Conservation (phyloP, 768 basidiomycete genomes). For the Exidia glandulosa region DNA sequence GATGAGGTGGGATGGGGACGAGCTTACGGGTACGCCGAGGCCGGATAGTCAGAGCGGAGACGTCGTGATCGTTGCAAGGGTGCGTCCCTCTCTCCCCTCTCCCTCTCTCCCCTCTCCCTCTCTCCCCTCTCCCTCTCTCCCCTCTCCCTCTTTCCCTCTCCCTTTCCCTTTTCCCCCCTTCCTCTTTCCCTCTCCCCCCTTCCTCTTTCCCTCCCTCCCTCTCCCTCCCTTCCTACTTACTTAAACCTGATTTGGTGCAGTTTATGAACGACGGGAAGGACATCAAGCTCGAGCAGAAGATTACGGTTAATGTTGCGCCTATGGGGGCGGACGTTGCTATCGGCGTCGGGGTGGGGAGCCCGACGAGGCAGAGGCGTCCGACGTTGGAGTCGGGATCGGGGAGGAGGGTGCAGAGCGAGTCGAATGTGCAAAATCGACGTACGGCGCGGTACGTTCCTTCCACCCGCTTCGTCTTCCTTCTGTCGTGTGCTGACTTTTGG, state of each 20-base stretch:
- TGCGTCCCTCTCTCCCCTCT: constrained; percentile 6
- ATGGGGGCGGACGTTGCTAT: constrained; percentile 39
- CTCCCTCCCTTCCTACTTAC: neutral
- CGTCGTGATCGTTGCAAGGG: neutral
- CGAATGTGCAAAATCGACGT: too few relatives aligned
- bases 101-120: neutral
- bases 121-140: neutral
- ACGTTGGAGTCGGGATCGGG: too few relatives aligned
- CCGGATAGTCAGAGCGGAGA: neutral
- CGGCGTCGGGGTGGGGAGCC: too few relatives aligned
- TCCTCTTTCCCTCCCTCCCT: neutral
- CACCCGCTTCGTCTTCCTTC: neutral
- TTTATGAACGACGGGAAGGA: constrained; percentile 68
- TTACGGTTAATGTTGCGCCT: constrained; percentile 65
- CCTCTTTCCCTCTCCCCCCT: neutral
- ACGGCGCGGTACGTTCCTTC: too few relatives aligned
- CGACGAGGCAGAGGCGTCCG: too few relatives aligned
- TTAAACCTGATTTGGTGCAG: constrained; percentile 26
- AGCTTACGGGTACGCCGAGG: neutral
- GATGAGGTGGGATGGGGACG: neutral
- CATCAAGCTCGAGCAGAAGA: constrained; percentile 52
- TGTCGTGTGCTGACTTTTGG: constrained; percentile 29
- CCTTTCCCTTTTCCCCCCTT: constrained; percentile 1
- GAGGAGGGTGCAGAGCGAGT: too few relatives aligned
- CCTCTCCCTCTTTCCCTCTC: neutral